Evolutionary conservation across 2,329 filamentous ascomycete genomes (phyloP).

Genomic region (Dothideomycetidae sp.): DNA sequence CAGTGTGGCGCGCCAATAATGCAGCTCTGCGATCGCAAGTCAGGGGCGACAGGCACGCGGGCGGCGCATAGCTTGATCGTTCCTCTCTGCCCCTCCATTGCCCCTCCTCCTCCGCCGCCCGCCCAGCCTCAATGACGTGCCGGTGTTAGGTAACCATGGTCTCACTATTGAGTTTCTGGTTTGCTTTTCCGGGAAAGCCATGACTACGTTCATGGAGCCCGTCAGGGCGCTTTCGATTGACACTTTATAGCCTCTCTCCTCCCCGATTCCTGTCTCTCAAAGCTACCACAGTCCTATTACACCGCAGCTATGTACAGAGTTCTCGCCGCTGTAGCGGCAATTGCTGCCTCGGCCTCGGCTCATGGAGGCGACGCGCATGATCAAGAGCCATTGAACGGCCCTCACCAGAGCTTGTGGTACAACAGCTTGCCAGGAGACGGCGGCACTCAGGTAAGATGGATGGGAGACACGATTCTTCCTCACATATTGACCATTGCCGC

Average conservation of each 20-base stretch:
- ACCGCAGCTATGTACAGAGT: conserved; percentile 12
- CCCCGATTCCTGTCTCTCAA: conserved; percentile 1
- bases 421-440: conserved; percentile 70
- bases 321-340: conserved; percentile 20
- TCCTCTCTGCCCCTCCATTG: too few species aligned
- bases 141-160: conserved; percentile 13
- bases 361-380: conserved; percentile 41
- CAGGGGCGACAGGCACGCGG: too few species aligned
- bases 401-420: conserved; percentile 67
- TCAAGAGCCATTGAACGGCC: conserved; percentile 51
- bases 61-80: too few species aligned
- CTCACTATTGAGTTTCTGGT: not conserved
- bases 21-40: too few species aligned
- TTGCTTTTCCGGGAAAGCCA: too few species aligned
- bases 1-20: too few species aligned
- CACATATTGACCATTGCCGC: not conserved
- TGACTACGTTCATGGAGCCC: too few species aligned
- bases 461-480: not conserved
- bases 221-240: too few species aligned
- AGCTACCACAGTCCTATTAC: not conserved
- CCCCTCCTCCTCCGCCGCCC: too few species aligned
- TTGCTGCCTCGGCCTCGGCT: conserved; percentile 40
- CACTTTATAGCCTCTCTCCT: conserved; percentile 1
- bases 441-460: conserved; percentile 58
- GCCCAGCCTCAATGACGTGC: too few species aligned